Percentiles rank a stretch among this genome's conserved stretches.
phyloP scores from a whole-genome alignment of 1,284 basidiomycete genomes.

The Heterobasidion irregulare region DNA sequence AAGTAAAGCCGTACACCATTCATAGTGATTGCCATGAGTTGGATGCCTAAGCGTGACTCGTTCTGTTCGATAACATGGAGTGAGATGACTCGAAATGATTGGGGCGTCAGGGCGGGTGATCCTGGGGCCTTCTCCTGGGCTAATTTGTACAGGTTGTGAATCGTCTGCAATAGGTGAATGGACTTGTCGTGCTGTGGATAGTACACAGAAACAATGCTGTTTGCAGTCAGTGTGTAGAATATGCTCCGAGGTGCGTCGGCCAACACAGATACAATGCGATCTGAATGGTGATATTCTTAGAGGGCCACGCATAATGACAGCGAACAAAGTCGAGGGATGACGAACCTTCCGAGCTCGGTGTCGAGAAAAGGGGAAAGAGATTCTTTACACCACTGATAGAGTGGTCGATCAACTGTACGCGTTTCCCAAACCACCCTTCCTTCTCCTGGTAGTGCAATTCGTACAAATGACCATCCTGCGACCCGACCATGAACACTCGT shows the following conservation, averaged over 20 bases:
- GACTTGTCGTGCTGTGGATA: constrained; percentile 51
- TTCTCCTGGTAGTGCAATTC: constrained; percentile 90
- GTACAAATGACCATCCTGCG: constrained; percentile 84
- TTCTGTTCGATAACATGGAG: constrained; percentile 56
- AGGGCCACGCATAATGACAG: neutral
- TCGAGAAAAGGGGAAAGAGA: constrained; percentile 58
- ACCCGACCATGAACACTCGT: constrained; percentile 86
- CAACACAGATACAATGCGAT: constrained; percentile 60
- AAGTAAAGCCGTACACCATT: constrained; percentile 81
- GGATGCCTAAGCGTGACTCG: constrained; percentile 59
- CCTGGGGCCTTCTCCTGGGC: constrained; percentile 73
- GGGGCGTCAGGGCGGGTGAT: constrained; percentile 58
- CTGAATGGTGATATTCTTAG: constrained; percentile 28
- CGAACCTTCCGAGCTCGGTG: constrained; percentile 53
- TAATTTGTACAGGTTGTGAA: constrained; percentile 60
- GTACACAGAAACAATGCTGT: constrained; percentile 66
- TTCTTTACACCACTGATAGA: constrained; percentile 70
- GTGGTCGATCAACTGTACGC: constrained; percentile 76
- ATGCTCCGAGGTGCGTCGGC: constrained; percentile 59
- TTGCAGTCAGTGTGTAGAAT: constrained; percentile 69
- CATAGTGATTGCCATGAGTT: constrained; percentile 73
- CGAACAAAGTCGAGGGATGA: neutral
- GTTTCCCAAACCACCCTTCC: constrained; percentile 91
- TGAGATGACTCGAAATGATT: constrained; percentile 56
- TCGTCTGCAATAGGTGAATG: constrained; percentile 58